phyloP scores from a whole-genome alignment of 192 early-diverging fungal species.

The Coemansia javaensis region DNA sequence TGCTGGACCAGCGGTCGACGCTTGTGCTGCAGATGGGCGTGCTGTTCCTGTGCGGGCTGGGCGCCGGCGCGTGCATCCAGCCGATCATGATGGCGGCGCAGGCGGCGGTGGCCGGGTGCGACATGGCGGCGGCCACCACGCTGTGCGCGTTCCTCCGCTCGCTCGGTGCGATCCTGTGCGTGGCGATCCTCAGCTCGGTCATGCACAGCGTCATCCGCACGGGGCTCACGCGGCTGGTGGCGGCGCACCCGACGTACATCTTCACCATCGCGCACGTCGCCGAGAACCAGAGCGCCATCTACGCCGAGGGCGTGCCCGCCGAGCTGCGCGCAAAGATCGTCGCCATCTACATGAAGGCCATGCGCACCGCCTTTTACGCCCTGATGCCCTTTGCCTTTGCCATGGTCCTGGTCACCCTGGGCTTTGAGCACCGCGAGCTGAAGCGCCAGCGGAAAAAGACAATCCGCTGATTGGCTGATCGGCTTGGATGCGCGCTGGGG shows the following conservation, averaged over 20 bases:
- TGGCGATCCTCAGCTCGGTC: conserved; percentile 43
- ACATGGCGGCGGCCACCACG: conserved; percentile 72
- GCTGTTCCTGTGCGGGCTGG: conserved; percentile 67
- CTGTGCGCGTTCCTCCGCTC: conserved; percentile 59
- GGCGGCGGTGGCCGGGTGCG: conserved; percentile 55
- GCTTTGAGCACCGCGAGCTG: conserved; percentile 37
- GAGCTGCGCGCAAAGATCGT: conserved; percentile 30
- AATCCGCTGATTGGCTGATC: conserved; percentile 7
- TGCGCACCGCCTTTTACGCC: conserved; percentile 52
- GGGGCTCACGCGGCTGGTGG: conserved; percentile 42
- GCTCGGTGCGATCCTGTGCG: conserved; percentile 40
- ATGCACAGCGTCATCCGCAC: conserved; percentile 32
- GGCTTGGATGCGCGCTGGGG: too few species aligned
- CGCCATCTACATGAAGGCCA: conserved; percentile 48
- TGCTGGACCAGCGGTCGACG: conserved; percentile 53
- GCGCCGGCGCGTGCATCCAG: conserved; percentile 72
- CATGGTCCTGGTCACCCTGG: conserved; percentile 19
- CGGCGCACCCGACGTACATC: conserved; percentile 23
- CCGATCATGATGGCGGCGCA: conserved; percentile 71
- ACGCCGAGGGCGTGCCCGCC: conserved; percentile 21
- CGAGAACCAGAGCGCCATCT: conserved; percentile 52
- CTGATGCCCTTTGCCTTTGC: conserved; percentile 50
- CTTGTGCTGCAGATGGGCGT: conserved; percentile 54
- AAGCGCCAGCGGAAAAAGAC: conserved; percentile 35
- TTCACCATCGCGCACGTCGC: conserved; percentile 36